A percentile compares a stretch with the other conserved stretches of the same genome.
These are phyloP conservation scores for Sclerotinia subarctica DNA, from an alignment of 2,329 filamentous ascomycete species.

Conservation along the genomic window DNA sequence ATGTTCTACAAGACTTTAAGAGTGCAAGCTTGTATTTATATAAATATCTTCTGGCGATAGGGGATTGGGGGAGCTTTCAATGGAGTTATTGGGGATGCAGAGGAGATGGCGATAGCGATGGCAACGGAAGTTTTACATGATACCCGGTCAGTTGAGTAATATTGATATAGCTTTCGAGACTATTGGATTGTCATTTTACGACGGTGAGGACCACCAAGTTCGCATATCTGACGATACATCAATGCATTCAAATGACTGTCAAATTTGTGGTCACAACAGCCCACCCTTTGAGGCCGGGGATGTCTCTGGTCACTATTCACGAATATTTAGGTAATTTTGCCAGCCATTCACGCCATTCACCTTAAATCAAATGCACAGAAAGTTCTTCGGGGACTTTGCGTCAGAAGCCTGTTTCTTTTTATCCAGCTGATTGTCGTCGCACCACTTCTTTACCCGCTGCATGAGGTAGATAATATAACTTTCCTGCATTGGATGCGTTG, in stretches of 20 bases:
- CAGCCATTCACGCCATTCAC: not conserved
- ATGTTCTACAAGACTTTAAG: not conserved
- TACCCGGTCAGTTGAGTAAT: conserved; percentile 6
- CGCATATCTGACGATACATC: conserved; percentile 1
- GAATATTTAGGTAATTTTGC: not conserved
- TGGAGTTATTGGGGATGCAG: not conserved
- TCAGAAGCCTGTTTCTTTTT: not conserved
- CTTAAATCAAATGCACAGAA: conserved; percentile 3
- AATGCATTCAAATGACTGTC: not conserved
- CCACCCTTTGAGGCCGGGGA: not conserved
- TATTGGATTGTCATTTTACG: not conserved
- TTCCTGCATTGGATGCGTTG: conserved; percentile 1
- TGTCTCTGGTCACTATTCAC: not conserved
- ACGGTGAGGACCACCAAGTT: not conserved
- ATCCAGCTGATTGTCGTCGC: not conserved
- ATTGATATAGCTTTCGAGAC: not conserved
- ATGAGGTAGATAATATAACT: not conserved
- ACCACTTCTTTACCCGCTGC: not conserved
- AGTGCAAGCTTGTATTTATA: not conserved
- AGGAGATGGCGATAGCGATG: not conserved
- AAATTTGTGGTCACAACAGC: not conserved
- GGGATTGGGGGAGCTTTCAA: not conserved
- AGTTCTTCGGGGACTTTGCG: conserved; percentile 14
- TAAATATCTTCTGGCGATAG: not conserved
- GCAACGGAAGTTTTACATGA: conserved; percentile 4